These are phyloP conservation scores for Dillenia suffruticosa DNA, from an alignment of 164 flowering plant genomes.

Conservation along the genomic window DNA sequence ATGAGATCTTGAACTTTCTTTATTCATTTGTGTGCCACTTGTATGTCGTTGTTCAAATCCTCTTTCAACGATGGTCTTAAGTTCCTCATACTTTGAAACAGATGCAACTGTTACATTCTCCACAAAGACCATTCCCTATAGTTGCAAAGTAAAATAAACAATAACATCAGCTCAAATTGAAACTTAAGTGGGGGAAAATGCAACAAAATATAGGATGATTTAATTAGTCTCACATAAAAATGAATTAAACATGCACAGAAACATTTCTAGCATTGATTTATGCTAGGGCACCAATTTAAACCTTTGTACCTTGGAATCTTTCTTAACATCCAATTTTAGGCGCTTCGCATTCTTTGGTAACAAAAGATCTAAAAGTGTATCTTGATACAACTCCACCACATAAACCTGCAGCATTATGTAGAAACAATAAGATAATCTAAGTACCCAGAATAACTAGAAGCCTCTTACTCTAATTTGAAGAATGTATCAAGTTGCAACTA, in stretches of 20 bases:
- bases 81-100: slow-evolving; percentile 74
- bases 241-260: not conserved
- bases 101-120: slow-evolving; percentile 79
- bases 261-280: not conserved
- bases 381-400: slow-evolving; percentile 97
- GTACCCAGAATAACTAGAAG: no score
- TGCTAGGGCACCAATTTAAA: no score
- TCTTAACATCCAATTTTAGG: slow-evolving; percentile 82
- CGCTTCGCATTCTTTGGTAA: slow-evolving; percentile 70
- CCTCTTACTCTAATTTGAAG: no score
- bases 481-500: no score
- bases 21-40: slow-evolving; percentile 96
- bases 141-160: no score
- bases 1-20: slow-evolving; percentile 97
- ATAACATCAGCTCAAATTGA: no score
- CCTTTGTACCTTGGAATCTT: slow-evolving; percentile 74
- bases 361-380: slow-evolving; percentile 83
- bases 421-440: no score
- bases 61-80: slow-evolving; percentile 55
- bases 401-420: slow-evolving; percentile 55
- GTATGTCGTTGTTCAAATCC: slow-evolving; percentile 88
- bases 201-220: not conserved
- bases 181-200: no score
- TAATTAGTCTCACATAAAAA: not conserved
- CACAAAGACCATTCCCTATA: slow-evolving; percentile 88